Evolutionary conservation across 2,329 filamentous ascomycete species (phyloP).

Genomic region (Trichoderma pleuroti): DNA sequence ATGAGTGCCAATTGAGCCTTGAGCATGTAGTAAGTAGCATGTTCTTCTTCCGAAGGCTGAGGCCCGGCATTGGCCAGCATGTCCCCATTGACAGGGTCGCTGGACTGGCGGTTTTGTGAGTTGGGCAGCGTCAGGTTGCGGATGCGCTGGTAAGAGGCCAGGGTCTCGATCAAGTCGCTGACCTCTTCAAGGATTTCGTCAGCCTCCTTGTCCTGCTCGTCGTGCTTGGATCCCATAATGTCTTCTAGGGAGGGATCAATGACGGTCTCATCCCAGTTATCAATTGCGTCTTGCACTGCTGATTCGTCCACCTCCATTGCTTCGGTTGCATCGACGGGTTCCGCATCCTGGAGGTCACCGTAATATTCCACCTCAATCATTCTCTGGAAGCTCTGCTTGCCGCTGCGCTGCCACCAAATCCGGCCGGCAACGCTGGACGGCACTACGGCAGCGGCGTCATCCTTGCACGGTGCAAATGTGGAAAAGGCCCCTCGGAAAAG

Average conservation of each 20-base stretch:
- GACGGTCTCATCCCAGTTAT: conserved; percentile 55
- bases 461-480: conserved; percentile 72
- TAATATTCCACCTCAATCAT: conserved; percentile 54
- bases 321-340: conserved; percentile 34
- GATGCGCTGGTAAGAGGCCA: conserved; percentile 75
- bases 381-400: conserved; percentile 62
- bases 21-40: conserved; percentile 65
- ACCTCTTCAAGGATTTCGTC: conserved; percentile 71
- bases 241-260: conserved; percentile 58
- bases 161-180: conserved; percentile 70
- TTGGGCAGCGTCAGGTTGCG: conserved; percentile 67
- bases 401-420: conserved; percentile 73
- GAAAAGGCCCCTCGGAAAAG: conserved; percentile 76
- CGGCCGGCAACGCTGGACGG: conserved; percentile 64
- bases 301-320: conserved; percentile 48
- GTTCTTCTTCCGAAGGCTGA: conserved; percentile 62
- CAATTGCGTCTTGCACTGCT: conserved; percentile 51
- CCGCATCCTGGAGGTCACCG: conserved; percentile 38
- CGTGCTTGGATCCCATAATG: conserved; percentile 48
- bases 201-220: conserved; percentile 62
- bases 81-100: conserved; percentile 62
- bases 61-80: conserved; percentile 65
- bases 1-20: conserved; percentile 72
- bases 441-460: conserved; percentile 68
- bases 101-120: conserved; percentile 57